These are phyloP conservation scores for Fusarium brachygibbosum DNA, from an alignment of 2,329 filamentous ascomycete genomes.

Conservation along the genomic window DNA sequence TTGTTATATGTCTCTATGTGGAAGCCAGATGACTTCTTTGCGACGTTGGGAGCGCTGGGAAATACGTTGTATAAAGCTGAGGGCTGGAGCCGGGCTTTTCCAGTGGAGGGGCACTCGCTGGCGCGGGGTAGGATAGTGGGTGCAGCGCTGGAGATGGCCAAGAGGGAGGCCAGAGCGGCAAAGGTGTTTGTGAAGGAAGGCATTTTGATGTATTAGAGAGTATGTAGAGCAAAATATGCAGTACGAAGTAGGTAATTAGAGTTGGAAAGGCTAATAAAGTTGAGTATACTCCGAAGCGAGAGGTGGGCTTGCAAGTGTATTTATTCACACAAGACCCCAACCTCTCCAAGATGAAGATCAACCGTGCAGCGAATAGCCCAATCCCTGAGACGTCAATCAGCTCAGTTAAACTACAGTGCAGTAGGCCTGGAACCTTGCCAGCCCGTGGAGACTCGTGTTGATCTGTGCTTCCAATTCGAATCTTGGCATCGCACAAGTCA, in stretches of 20 bases:
- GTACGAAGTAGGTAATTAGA: neutral
- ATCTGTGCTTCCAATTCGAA: slow-evolving; percentile 22
- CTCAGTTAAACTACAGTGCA: neutral
- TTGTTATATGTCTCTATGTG: slow-evolving; percentile 47
- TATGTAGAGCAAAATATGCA: neutral
- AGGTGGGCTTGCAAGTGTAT: slow-evolving; percentile 23
- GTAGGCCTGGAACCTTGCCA: slow-evolving; percentile 1
- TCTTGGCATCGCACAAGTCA: slow-evolving; percentile 27
- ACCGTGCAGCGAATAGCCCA: slow-evolving; percentile 12
- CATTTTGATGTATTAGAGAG: slow-evolving; percentile 10
- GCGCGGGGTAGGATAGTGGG: slow-evolving; percentile 28
- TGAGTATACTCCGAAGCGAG: neutral
- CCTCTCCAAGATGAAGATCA: slow-evolving; percentile 32
- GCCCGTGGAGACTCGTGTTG: slow-evolving; percentile 9
- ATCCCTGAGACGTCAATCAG: slow-evolving; percentile 2
- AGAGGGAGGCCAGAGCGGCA: slow-evolving; percentile 22
- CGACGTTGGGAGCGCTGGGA: slow-evolving; percentile 33
- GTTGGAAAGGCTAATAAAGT: neutral
- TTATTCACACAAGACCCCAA: slow-evolving; percentile 15
- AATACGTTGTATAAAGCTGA: slow-evolving; percentile 39
- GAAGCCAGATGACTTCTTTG: slow-evolving; percentile 31
- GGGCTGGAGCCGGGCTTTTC: slow-evolving; percentile 14
- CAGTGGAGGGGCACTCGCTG: slow-evolving; percentile 20
- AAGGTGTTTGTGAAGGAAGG: slow-evolving; percentile 20
- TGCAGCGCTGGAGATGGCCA: slow-evolving; percentile 25